Evolutionary conservation across 208 protist species (phyloP), one percentile per base, ranked within the genome.

Genomic region (Jaenimonas drosophilae): DNA sequence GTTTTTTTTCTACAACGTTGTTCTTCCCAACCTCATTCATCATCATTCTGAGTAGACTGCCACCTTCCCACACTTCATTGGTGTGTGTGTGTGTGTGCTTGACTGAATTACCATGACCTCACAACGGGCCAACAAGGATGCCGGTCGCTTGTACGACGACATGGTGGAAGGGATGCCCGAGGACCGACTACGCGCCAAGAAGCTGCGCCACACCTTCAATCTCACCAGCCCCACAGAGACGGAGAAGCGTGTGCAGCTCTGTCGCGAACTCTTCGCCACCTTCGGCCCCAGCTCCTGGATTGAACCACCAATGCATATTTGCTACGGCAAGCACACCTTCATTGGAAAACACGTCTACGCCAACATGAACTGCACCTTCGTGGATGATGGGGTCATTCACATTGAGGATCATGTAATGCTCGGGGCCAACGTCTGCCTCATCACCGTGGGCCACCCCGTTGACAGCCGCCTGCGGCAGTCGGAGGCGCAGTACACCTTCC

Each of bases 391-490:
- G n/a, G 29, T 42, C 42, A 60, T 94, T 19, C 52, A 43, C 37
- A 76, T 96, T 19, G 81, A 76, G 19, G 54, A 75, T 17, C 29
- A 63, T 31, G 60, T 65, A 19, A 19, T 89, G n/a, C 62, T 73
- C 47, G 80, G 39, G 3, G 75, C 77, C 1, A 75, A 79, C 23
- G 80, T 87, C 9, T 48, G 61, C n/a, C 2, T 94, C 5, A 74
- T 79, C 49, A 75, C 83, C 0, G 79, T 83, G 5, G 77, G 64
- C 6, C 91, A 95, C 46, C 81, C 76, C 1, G n/a, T 82, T 0
- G 69, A 81, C 30, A 32, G 49, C 4, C n/a, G n/a, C 2, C 26
- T 42, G 27, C 42, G 75, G 43, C 23, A 23, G n/a, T 5, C 46
- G 16, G 9, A 45, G 2, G 39, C 37, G 0, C 72, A 94, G 39